Evolutionary conservation across 805 yeast species (phyloP), one percentile per base, ranked within the genome.

Genomic region (Yarrowia yakushimensis): DNA sequence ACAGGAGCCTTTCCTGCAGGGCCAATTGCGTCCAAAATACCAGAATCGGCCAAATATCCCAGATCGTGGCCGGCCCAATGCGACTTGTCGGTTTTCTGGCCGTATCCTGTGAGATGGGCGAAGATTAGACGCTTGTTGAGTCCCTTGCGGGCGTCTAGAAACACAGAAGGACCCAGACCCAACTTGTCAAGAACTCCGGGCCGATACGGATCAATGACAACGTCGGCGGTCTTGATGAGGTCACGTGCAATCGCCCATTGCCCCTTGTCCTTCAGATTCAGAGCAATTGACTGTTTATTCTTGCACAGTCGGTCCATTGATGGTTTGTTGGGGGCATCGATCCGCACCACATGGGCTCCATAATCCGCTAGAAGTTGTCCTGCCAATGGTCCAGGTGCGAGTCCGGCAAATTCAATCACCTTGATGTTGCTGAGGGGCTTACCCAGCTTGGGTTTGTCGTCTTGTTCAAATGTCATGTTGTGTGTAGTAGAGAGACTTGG

Each of bases 311-410:
- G 27, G 33, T 65, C 66, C 8, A 59, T 42, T 15, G 43, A 34
- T 27, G 54, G 39, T 25, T 52, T 50, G 18, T 31, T 39, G 11
- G 64, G 50, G 0, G 66, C 48, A 18, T 65, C 66, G 23, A 65
- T 62, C n/a, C 66, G 45, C 1, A 65, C 57, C 17, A 65, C 66
- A 34, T 41, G 52, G 13, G 66, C 66, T 20, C 66, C 66, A 30
- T 65, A 65, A 18, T 65, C 66, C 2, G 66, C 64, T 27, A 65
- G 15, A 5, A 65, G 37, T 23, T 64, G 64, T 9, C 66, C 66
- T 27, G 65, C 63, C 31, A 65, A 43, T 5, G 66, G 66, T 4
- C 66, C 66, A 28, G 66, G 66, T 12, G 66, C 66, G 12, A 65
- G 60, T 4, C 66, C 66, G 13, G 66, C 66, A 30, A 65, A 64